These are phyloP conservation scores for Xylaria castorea DNA, from an alignment of 495 filamentous ascomycete genomes.

Conservation along the genomic window DNA sequence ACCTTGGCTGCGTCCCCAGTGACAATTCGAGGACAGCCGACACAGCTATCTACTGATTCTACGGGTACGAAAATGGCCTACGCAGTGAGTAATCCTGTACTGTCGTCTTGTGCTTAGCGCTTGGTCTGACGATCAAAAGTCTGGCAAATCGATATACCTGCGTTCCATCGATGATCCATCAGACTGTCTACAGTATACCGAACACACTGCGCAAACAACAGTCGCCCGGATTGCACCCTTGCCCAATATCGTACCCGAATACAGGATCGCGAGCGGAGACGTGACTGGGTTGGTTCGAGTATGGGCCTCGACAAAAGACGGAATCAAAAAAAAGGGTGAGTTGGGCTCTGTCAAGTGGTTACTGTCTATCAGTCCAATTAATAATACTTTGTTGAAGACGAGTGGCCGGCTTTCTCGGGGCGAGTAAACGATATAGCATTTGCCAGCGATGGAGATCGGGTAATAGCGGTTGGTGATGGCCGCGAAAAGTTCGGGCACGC, in stretches of 20 bases:
- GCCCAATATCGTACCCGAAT: slow-evolving; percentile 65
- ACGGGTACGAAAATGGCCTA: slow-evolving; percentile 95
- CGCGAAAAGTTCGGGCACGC: slow-evolving; percentile 94
- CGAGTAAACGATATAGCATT: slow-evolving; percentile 95
- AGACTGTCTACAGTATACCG: slow-evolving; percentile 82
- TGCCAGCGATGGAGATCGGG: slow-evolving; percentile 95
- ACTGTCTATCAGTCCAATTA: neutral
- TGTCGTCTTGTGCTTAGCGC: neutral
- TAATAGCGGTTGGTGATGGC: slow-evolving; percentile 94
- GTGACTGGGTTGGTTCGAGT: slow-evolving; percentile 81
- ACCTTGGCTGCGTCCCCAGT: slow-evolving; percentile 69
- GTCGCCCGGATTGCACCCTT: slow-evolving; percentile 89
- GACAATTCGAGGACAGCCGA: slow-evolving; percentile 86
- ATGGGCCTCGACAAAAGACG: slow-evolving; percentile 76
- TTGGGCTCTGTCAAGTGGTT: neutral
- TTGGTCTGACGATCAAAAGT: slow-evolving; percentile 54
- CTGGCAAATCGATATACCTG: slow-evolving; percentile 94
- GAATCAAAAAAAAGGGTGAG: slow-evolving; percentile 68
- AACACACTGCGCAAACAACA: slow-evolving; percentile 84
- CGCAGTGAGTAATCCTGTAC: slow-evolving; percentile 65
- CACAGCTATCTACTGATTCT: slow-evolving; percentile 84
- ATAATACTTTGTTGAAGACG: slow-evolving; percentile 56
- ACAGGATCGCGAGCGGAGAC: slow-evolving; percentile 95
- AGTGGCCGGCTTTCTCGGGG: slow-evolving; percentile 93
- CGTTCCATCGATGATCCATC: slow-evolving; percentile 90